Base-by-base conservation (phyloP, 768 basidiomycete species). In the Kwoniella dendrophila region DNA sequence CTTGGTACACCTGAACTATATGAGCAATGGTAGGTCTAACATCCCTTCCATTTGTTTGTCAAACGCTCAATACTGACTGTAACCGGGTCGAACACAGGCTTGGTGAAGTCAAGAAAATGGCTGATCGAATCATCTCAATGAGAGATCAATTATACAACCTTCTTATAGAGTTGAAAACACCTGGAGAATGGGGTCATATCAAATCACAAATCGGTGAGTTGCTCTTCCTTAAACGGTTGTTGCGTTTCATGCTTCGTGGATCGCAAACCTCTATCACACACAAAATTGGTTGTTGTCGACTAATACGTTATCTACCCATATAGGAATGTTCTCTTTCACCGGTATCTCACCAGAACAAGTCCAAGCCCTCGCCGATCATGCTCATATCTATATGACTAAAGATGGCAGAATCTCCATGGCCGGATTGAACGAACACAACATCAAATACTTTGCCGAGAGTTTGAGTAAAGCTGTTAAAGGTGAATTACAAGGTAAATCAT, bases 121-220 rank as follows among this genome's bases (percentile, higher is more conserved):
- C 92, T 1, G 85, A 86, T 47, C 85, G 93, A 49, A 98, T 99
- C 78, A 95, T 94, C 72, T 82, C 83, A 49, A 97, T 97, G 94
- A 86, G 96, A 40, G 81, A 86, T 64, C 84, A 89, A 80, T 83
- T 99, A 71, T 83, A 86, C 82, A 62, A 76, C 62, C 56, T 64
- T 1, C 67, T 77, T n/a, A 61, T 76, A 63, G 87, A 89, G 78
- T 80, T 92, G 67, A 85, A 89, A 76, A 94, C 91, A 45, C 93
- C 93, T 1, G 92, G 93, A 4, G 86, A 86, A 72, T 99, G 96
- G 96, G 86, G 88, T 24, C 95, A 98, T 80, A 95, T 99, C 73
- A 82, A 88, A 71, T 85, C 86, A 54, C 96, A 98, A 83, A 98
- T 98, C 79, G 95, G 71, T 72, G 40, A 67, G 68, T 51, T 14